Base-by-base conservation (phyloP, 2,329 filamentous ascomycete species). In the Botrytis paeoniae region DNA sequence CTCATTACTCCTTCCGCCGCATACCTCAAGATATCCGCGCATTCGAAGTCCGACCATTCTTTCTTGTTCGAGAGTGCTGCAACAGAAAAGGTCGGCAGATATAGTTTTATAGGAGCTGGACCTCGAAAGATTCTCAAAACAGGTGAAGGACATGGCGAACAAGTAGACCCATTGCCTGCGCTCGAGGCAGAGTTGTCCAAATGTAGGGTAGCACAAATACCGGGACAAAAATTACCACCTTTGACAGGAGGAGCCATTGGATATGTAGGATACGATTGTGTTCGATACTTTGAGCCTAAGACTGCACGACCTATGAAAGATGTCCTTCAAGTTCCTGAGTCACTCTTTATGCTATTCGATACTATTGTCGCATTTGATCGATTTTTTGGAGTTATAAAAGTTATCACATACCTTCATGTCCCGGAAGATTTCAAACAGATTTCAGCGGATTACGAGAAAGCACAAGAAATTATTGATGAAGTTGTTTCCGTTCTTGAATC, bases 61-160 rank as follows among this genome's bases (percentile, higher is more conserved):
- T 98, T 98, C 82, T 89, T 99, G 65, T 97, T 97, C 82, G 96
- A 99, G 84, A 97, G 94, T 79, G 96, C 95, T 39, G 94, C 95
- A 35, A 95, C 94, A 41, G 95, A 98, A 83, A 94, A 92, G 29
- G 94, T 99, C 77, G 95, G 95, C 73, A 89, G 96, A 79, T 98
- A 98, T 83, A 97, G 94, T 85, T 99, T 99, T 83, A 89, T 99
- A 74, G 95, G 95, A 77, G 93, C 93, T 78, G 91, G 92, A 82
- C 87, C 88, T 60, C 84, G 87, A 87, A 96, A 97, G 83, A 88
- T 97, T 74, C 86, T 99, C 78, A 92, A 92, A 80, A 97, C 95
- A 0, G 96, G 96, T 18, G 90, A 93, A 73, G 94, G 94, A 74
- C 92, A 97, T 88, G 94, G 95, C 77, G 89, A 91, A 72, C 92